Conservation (phyloP, 768 basidiomycete species). For the Pisolithus microcarpus region DNA sequence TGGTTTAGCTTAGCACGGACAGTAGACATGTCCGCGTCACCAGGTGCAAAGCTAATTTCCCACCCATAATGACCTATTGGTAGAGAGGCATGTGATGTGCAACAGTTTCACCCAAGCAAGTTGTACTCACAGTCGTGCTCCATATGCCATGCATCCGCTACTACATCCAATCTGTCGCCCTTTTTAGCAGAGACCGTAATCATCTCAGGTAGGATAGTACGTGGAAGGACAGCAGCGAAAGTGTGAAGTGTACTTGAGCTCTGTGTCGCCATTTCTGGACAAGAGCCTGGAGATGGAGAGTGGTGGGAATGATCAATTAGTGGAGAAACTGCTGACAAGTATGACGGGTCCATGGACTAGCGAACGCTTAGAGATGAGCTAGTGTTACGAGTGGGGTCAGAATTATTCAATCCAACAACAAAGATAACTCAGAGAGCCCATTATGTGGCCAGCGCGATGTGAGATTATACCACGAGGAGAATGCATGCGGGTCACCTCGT, state of each 20-base stretch:
- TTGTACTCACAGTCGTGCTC: constrained; percentile 48
- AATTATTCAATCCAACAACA: constrained; percentile 16
- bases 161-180: no score
- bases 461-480: constrained; percentile 19
- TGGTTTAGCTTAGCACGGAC: constrained; percentile 45
- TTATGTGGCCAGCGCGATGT: constrained; percentile 18
- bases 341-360: constrained; percentile 12
- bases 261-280: constrained; percentile 40
- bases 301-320: constrained; percentile 26
- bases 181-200: no score
- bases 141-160: constrained; percentile 60
- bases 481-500: constrained; percentile 28
- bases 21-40: constrained; percentile 48
- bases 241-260: constrained; percentile 36
- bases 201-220: constrained; percentile 37
- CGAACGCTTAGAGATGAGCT: constrained; percentile 14
- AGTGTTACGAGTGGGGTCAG: constrained; percentile 21
- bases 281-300: no score
- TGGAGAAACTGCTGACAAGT: constrained; percentile 16
- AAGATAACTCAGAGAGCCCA: constrained; percentile 17
- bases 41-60: constrained; percentile 47
- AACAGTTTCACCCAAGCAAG: neutral
- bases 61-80: constrained; percentile 53
- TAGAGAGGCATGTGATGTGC: neutral
- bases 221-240: constrained; percentile 43